Evolutionary conservation across 179 eudicot genomes (phyloP).

Genomic region (Silene noctiflora): DNA sequence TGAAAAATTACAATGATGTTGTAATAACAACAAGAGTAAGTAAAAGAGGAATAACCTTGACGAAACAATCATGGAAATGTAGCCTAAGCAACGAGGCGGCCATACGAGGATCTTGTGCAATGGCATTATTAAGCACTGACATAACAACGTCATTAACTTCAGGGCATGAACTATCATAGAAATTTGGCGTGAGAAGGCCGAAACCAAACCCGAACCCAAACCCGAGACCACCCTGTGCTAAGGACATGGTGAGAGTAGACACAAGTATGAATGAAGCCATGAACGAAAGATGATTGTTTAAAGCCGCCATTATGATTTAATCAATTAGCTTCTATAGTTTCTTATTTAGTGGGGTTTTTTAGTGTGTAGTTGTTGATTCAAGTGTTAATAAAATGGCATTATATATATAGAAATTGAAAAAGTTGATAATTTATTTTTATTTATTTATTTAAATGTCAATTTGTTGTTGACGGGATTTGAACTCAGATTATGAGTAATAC

Average conservation of each 20-base stretch:
- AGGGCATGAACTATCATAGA: slow-evolving; percentile 71
- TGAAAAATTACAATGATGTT: too few relatives aligned
- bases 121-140: slow-evolving; percentile 56
- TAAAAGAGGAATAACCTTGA: slow-evolving; percentile 46
- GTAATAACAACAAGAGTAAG: background rate
- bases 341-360: background rate
- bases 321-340: slow-evolving; percentile 21
- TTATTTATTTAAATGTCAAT: too few relatives aligned
- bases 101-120: slow-evolving; percentile 66
- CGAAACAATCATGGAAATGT: slow-evolving; percentile 92
- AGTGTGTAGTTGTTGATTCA: slow-evolving; percentile 20
- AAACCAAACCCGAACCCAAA: slow-evolving; percentile 22
- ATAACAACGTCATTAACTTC: slow-evolving; percentile 74
- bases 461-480: too few relatives aligned
- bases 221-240: slow-evolving; percentile 38
- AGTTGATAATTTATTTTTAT: background rate
- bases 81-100: slow-evolving; percentile 91
- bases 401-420: slow-evolving; percentile 26
- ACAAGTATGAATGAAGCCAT: slow-evolving; percentile 20
- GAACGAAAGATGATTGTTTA: background rate
- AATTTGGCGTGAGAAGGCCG: slow-evolving; percentile 46
- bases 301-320: background rate
- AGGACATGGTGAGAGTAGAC: slow-evolving; percentile 24
- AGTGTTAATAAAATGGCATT: background rate
- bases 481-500: too few relatives aligned